These are phyloP conservation scores for Ilyonectria sp. DNA, from an alignment of 2,329 filamentous ascomycete species.

Conservation along the genomic window DNA sequence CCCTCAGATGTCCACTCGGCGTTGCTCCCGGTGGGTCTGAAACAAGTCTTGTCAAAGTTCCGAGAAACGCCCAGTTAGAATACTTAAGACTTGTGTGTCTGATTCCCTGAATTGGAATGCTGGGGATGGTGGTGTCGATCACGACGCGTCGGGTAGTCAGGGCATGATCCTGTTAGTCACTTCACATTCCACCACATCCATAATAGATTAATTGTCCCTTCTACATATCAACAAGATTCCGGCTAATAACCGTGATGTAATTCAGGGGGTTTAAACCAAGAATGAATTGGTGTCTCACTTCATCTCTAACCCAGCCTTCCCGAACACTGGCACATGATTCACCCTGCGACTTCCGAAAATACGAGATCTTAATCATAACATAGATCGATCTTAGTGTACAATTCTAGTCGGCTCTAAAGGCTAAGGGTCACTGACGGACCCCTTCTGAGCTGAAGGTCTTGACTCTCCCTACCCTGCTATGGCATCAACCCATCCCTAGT, in stretches of 20 bases:
- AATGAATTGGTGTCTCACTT: constrained; percentile 3
- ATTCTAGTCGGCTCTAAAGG: not conserved
- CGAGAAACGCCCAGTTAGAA: not conserved
- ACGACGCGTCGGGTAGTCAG: too few relatives aligned
- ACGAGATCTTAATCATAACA: not conserved
- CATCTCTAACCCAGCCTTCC: not conserved
- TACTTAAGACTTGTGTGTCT: not conserved
- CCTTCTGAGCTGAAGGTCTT: not conserved
- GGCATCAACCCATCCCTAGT: not conserved
- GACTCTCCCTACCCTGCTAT: not conserved
- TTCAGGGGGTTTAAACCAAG: not conserved
- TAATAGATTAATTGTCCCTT: not conserved
- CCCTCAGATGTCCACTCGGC: not conserved
- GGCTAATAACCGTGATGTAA: not conserved
- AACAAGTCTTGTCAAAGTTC: constrained; percentile 4
- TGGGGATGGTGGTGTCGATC: not conserved
- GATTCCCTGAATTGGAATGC: constrained; percentile 1
- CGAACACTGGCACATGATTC: not conserved
- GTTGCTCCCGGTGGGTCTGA: not conserved
- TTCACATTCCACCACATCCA: not conserved
- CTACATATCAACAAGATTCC: not conserved
- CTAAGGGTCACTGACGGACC: not conserved
- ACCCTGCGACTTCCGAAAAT: not conserved
- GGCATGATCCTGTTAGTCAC: not conserved
- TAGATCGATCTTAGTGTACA: not conserved